phyloP scores from a whole-genome alignment of 2,329 filamentous ascomycete species.

The Plenodomus tracheiphilus region DNA sequence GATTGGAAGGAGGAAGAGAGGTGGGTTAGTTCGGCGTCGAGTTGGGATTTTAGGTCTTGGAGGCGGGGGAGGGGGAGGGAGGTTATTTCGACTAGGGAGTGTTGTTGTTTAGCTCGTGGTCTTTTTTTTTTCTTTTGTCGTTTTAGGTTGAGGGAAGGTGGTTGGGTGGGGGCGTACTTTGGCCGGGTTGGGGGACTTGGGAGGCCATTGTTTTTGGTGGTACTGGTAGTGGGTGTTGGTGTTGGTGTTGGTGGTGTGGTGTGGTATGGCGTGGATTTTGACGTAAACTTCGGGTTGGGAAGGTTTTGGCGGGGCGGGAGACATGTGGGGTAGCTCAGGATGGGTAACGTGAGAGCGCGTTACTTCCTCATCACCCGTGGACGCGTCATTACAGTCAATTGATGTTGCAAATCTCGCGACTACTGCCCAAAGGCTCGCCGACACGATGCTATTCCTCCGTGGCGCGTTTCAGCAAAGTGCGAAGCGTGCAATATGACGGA shows the following conservation, averaged over 20 bases:
- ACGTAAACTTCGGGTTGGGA: conserved; percentile 15
- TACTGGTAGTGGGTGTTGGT: conserved; percentile 5
- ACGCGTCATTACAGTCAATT: neutral
- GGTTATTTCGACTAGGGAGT: conserved; percentile 64
- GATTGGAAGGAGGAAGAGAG: conserved; percentile 88
- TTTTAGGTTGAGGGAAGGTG: neutral
- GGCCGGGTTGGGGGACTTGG: conserved; percentile 27
- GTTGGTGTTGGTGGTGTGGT: neutral
- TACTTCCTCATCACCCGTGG: conserved; percentile 3
- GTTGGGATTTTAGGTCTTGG: conserved; percentile 88
- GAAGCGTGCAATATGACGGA: conserved; percentile 6
- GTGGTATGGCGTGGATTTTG: conserved; percentile 5
- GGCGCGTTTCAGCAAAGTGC: conserved; percentile 18
- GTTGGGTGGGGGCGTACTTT: conserved; percentile 25
- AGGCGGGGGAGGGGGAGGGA: conserved; percentile 84
- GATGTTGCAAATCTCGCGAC: conserved; percentile 1
- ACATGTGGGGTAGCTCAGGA: conserved; percentile 12
- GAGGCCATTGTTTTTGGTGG: conserved; percentile 33
- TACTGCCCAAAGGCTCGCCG: neutral
- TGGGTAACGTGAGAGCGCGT: conserved; percentile 29
- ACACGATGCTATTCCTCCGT: conserved; percentile 13
- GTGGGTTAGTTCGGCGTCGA: conserved; percentile 95
- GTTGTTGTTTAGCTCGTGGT: no score
- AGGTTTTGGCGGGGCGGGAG: conserved; percentile 26
- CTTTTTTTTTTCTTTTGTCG: neutral